Base-by-base conservation (phyloP, 1,284 basidiomycete genomes). In the Cryptococcus neoformans region DNA sequence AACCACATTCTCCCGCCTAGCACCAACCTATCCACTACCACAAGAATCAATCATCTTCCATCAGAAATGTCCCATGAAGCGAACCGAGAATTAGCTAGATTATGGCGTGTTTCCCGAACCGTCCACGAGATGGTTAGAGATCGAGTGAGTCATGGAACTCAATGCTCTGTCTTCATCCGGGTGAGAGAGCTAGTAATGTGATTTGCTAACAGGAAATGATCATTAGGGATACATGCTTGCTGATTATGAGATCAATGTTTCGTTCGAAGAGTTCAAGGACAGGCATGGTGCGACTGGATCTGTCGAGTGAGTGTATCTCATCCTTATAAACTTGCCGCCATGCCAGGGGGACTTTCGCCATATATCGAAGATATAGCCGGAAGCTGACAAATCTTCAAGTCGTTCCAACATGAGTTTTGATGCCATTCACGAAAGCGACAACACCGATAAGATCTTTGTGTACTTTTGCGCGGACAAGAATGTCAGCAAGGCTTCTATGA, bases 41-140 rank as follows among this genome's bases (percentile, higher is more conserved):
- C 40, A 41, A 41, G 5, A 41, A 41, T 3, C 12, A 41, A 5
- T 3, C 12, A 41, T 3, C 3, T 3, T 28, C 35, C 16, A 8
- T 8, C 1, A 37, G 35, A 36, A 9, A 72, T 72, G 68, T 68
- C 68, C 2, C 64, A 67, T 39, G 71, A 73, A 53, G 44, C 59
- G 38, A 73, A 75, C 54, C 62, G 75, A 67, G 76, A 78, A 63
- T 62, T 76, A 39, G 74, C 75, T 11, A 61, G 88, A 71, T 83
- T 99, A 68, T 98, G 93, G 92, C 88, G 94, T 72, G 93, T 99
- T 62, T 94, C 94, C 79, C 82, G 91, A 69, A 99, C 96, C 44
- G 90, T 97, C 53, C 93, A 98, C 77, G 96, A 99, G 80, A 86
- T 99, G 57, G 90, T 95, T 59, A 86, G 88, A 72, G 96, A 99